These are phyloP conservation scores for Sclerotinia subarctica DNA, from an alignment of 2,329 filamentous ascomycete species.

Conservation along the genomic window DNA sequence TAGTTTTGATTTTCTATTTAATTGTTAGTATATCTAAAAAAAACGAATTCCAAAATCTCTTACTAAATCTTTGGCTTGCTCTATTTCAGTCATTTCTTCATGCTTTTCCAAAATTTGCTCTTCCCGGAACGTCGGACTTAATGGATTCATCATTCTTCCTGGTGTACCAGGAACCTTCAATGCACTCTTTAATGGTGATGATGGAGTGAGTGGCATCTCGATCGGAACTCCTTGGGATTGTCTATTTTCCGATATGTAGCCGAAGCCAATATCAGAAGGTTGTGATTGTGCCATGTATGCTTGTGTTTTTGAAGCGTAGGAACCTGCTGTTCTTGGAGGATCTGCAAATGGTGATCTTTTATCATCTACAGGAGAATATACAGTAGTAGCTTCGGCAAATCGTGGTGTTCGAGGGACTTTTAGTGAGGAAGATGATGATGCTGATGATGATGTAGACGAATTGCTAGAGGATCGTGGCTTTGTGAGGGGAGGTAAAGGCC, in stretches of 20 bases:
- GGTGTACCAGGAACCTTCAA: slow-evolving; percentile 84
- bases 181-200: slow-evolving; percentile 82
- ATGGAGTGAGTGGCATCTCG: slow-evolving; percentile 65
- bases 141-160: slow-evolving; percentile 69
- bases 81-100: slow-evolving; percentile 76
- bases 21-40: slow-evolving; percentile 40
- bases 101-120: slow-evolving; percentile 84
- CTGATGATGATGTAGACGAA: slow-evolving; percentile 42
- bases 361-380: slow-evolving; percentile 70
- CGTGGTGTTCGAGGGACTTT: slow-evolving; percentile 72
- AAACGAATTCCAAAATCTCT: neutral
- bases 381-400: slow-evolving; percentile 76
- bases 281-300: slow-evolving; percentile 61
- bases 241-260: slow-evolving; percentile 67
- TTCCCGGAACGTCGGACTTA: slow-evolving; percentile 89
- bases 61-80: slow-evolving; percentile 80
- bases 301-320: slow-evolving; percentile 33
- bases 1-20: slow-evolving; percentile 81
- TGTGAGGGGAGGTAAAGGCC: slow-evolving; percentile 32
- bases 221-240: slow-evolving; percentile 46
- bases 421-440: slow-evolving; percentile 39
- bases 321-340: slow-evolving; percentile 46
- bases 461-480: slow-evolving; percentile 43
- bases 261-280: slow-evolving; percentile 86
- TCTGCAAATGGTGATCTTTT: slow-evolving; percentile 56